Evolutionary conservation across 2,329 filamentous ascomycete genomes (phyloP).

Genomic region (Botrytis paeoniae): DNA sequence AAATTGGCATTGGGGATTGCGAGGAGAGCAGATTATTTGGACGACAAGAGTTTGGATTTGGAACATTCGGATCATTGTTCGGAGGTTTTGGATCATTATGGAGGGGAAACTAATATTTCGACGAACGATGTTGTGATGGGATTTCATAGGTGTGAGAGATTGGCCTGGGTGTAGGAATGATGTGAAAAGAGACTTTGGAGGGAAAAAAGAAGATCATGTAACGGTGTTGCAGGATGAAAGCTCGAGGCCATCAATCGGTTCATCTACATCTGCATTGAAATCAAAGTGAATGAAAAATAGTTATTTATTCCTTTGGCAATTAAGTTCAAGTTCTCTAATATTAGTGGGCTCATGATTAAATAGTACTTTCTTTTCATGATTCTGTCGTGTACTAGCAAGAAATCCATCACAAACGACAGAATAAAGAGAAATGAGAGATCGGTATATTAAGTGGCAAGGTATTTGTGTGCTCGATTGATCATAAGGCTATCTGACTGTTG

Average conservation of each 20-base stretch:
- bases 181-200: background rate
- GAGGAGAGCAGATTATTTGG: constrained; percentile 8
- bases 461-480: background rate
- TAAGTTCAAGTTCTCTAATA: too few species aligned
- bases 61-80: constrained; percentile 14
- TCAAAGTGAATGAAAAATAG: background rate
- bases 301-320: background rate
- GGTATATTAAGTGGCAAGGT: background rate
- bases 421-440: background rate
- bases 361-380: background rate
- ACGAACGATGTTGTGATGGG: constrained; percentile 12
- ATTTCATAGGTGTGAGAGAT: constrained; percentile 7
- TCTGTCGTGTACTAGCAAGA: accelerated
- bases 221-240: background rate
- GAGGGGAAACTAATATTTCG: background rate
- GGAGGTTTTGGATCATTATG: constrained; percentile 10
- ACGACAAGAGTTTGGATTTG: constrained; percentile 1
- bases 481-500: background rate
- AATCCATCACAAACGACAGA: background rate
- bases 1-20: background rate
- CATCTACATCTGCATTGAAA: background rate
- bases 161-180: background rate
- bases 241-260: background rate
- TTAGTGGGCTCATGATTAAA: background rate
- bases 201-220: background rate